Conservation (phyloP, 108 stramenopile species). For the Skeletonema marinoi region DNA sequence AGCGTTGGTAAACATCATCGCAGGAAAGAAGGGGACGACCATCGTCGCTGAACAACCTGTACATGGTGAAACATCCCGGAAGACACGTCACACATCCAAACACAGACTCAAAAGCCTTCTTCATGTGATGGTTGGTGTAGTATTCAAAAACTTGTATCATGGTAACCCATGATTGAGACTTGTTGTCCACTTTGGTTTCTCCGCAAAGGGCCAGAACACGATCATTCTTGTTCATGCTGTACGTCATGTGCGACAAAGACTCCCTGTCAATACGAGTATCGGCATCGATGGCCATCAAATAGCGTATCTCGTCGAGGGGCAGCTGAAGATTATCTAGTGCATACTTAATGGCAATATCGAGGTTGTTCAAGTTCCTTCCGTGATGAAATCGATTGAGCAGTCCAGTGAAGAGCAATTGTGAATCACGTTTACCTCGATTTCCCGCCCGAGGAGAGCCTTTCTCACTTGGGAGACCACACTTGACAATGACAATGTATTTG, state of each 20-base stretch:
- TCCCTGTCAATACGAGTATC: constrained; percentile 56
- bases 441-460: constrained; percentile 49
- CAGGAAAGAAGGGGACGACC: constrained; percentile 40
- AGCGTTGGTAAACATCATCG: constrained; percentile 41
- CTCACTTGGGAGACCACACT: constrained; percentile 49
- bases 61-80: constrained; percentile 70
- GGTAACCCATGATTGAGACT: constrained; percentile 55
- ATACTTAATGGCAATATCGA: constrained; percentile 52
- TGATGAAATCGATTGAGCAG: constrained; percentile 61
- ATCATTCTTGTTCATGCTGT: constrained; percentile 55
- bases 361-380: constrained; percentile 45
- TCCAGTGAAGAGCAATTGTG: constrained; percentile 56
- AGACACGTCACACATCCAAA: constrained; percentile 69
- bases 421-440: constrained; percentile 67
- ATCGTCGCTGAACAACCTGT: constrained; percentile 53
- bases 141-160: constrained; percentile 74
- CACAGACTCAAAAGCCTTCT: constrained; percentile 64
- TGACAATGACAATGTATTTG: constrained; percentile 64
- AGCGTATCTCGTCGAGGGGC: constrained; percentile 52
- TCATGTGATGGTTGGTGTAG: constrained; percentile 61
- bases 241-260: constrained; percentile 57
- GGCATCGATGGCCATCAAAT: constrained; percentile 65
- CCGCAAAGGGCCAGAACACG: constrained; percentile 58
- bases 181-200: constrained; percentile 68
- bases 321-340: constrained; percentile 51